phyloP scores from a whole-genome alignment of 164 flowering plant species.

The Macadamia tetraphylla region DNA sequence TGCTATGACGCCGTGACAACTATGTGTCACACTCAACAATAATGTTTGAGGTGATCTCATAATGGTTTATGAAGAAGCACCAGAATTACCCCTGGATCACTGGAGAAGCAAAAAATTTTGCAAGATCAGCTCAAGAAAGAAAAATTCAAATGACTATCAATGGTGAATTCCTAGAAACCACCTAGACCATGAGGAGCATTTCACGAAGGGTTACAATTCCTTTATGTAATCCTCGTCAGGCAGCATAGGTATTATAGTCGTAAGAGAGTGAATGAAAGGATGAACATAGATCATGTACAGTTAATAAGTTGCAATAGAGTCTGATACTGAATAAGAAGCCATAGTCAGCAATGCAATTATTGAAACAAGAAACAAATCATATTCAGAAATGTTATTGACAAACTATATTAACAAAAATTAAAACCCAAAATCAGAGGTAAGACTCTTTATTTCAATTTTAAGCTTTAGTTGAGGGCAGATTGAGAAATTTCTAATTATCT shows the following conservation, averaged over 20 bases:
- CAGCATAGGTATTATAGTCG: constrained; percentile 97
- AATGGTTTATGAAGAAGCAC: too few species aligned
- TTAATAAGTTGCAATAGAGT: constrained; percentile 96
- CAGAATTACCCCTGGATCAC: background rate
- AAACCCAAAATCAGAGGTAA: background rate
- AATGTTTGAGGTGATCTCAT: too few species aligned
- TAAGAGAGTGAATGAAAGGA: constrained; percentile 96
- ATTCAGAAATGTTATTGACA: constrained; percentile 7
- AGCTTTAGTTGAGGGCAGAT: too few species aligned
- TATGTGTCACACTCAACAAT: background rate
- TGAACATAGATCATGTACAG: constrained; percentile 98
- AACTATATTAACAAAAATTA: background rate
- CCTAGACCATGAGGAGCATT: constrained; percentile 77
- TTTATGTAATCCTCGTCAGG: constrained; percentile 99
- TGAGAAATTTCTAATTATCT: too few species aligned
- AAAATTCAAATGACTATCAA: background rate
- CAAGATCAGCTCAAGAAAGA: constrained; percentile 1
- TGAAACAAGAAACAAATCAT: constrained; percentile 13
- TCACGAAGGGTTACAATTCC: constrained; percentile 78
- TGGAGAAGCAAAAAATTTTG: background rate
- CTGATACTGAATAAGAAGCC: constrained; percentile 99
- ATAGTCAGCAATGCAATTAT: constrained; percentile 58
- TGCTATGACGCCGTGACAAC: too few species aligned
- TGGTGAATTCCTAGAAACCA: constrained; percentile 24
- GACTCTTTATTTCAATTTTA: too few species aligned